Base-by-base conservation (phyloP, 176 grass and related monocot genomes). In the Juncus effusus region DNA sequence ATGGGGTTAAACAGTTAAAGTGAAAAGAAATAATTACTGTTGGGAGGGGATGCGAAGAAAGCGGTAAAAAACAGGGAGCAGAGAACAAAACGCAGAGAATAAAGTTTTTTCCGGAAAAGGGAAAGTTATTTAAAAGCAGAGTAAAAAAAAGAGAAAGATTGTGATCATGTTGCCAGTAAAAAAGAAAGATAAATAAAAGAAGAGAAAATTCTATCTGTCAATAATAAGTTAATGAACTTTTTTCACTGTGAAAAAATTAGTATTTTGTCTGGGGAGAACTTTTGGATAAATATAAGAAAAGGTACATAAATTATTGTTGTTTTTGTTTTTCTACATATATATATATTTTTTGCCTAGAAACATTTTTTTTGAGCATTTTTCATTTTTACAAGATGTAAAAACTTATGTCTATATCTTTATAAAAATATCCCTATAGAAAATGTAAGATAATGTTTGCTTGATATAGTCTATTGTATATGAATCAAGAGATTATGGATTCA, bases 1-100 rank as follows among this genome's bases (percentile, higher is more conserved):
- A 45, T 12, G 44, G 61, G 40, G 6, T 51, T 8, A 10, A 38
- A 51, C 28, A 3, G 6, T 11, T 47, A 42, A 51, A 53, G 40
- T 42, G 2, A 53, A 36, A 50, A 39, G 19, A 69, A 53, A 45
- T 50, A 67, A n/a, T 58, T 71, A 10, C 59, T 13, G 42, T 56
- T 7, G 8, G 5, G 4, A 37, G 38, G 16, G 57, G 36, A 71
- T 68, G 54, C 54, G 67, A 50, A 45, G 74, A 59, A 67, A 35
- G 60, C 3, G 61, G 66, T 83, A 83, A 83, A 78, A 60, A 74
- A 78, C 75, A 83, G 54, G 61, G 16, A 59, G 40, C 55, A 78
- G 81, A 67, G 61, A 83, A 83, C 75, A 83, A 83, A 83, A 74
- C 55, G 68, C 81, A 65, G 75, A 51, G 81, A 83, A 83, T 78